Evolutionary conservation across 495 filamentous ascomycete genomes (phyloP).

Genomic region (Daldinia grandis): DNA sequence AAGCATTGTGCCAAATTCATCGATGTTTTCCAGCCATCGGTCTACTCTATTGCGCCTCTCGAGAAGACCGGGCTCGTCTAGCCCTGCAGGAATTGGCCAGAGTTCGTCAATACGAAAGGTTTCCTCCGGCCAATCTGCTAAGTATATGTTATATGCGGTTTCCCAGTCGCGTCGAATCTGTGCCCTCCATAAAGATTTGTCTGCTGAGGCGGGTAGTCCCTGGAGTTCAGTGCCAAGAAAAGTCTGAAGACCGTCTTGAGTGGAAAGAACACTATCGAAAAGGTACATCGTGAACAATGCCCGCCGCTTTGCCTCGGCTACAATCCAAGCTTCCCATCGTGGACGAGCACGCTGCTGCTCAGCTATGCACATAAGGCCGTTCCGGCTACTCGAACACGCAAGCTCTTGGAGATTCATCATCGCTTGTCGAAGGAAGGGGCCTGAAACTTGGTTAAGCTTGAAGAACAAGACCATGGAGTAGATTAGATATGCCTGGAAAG

Average conservation of each 20-base stretch:
- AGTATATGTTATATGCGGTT: slow-evolving; percentile 51
- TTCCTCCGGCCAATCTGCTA: slow-evolving; percentile 51
- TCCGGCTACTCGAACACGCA: slow-evolving; percentile 48
- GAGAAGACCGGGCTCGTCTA: slow-evolving; percentile 40
- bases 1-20: slow-evolving; percentile 61
- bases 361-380: slow-evolving; percentile 54
- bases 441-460: slow-evolving; percentile 35
- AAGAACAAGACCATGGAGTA: slow-evolving; percentile 58
- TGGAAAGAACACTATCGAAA: slow-evolving; percentile 55
- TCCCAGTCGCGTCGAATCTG: slow-evolving; percentile 51
- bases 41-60: slow-evolving; percentile 50
- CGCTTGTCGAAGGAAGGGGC: slow-evolving; percentile 47
- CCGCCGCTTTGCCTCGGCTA: slow-evolving; percentile 55
- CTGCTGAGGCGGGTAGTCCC: slow-evolving; percentile 51
- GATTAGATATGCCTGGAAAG: slow-evolving; percentile 60
- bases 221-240: slow-evolving; percentile 56
- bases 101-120: slow-evolving; percentile 56
- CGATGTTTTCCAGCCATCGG: slow-evolving; percentile 54
- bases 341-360: slow-evolving; percentile 52
- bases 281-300: slow-evolving; percentile 61
- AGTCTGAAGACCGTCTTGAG: slow-evolving; percentile 54
- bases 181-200: slow-evolving; percentile 51
- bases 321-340: slow-evolving; percentile 60
- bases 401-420: slow-evolving; percentile 59
- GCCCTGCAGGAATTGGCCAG: slow-evolving; percentile 50